Conservation (phyloP, 192 early-diverging fungal genomes). For the Spizellomyces sp. region DNA sequence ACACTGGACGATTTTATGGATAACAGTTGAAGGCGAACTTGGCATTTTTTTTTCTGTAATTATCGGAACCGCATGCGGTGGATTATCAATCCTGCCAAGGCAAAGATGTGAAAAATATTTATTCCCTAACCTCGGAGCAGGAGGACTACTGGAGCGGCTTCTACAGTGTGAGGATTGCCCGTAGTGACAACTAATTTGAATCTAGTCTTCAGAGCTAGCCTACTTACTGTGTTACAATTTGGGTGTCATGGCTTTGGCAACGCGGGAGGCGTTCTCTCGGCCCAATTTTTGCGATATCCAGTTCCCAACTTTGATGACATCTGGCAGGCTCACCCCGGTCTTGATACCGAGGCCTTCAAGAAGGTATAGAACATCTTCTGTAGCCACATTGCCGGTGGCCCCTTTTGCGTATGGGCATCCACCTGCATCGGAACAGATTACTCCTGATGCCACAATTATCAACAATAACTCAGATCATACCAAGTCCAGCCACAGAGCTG, state of each 20-base stretch:
- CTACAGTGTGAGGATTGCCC: too few relatives aligned
- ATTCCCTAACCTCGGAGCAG: too few relatives aligned
- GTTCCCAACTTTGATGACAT: constrained; percentile 76
- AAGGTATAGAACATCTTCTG: constrained; percentile 95
- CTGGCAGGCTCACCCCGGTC: constrained; percentile 77
- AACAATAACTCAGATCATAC: constrained; percentile 31
- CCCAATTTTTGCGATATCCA: constrained; percentile 85
- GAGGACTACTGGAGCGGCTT: too few relatives aligned
- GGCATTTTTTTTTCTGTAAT: not conserved
- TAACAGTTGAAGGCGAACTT: not conserved
- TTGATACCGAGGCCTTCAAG: constrained; percentile 80
- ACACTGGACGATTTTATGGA: constrained; percentile 15
- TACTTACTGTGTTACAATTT: not conserved
- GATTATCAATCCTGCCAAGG: too few relatives aligned
- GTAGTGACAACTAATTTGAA: too few relatives aligned
- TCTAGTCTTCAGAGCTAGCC: too few relatives aligned
- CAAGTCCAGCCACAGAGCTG: constrained; percentile 88
- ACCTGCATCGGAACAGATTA: constrained; percentile 42
- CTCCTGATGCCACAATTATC: not conserved
- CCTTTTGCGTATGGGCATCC: constrained; percentile 97
- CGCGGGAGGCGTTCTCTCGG: constrained; percentile 59
- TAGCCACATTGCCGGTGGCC: constrained; percentile 95
- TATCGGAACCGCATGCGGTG: too few relatives aligned
- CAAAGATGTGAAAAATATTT: too few relatives aligned
- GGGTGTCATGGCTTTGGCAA: constrained; percentile 44